Evolutionary conservation across 106 monocot species (phyloP), one percentile per base, ranked within the genome.

Genomic region (Narthecium ossifragum): DNA sequence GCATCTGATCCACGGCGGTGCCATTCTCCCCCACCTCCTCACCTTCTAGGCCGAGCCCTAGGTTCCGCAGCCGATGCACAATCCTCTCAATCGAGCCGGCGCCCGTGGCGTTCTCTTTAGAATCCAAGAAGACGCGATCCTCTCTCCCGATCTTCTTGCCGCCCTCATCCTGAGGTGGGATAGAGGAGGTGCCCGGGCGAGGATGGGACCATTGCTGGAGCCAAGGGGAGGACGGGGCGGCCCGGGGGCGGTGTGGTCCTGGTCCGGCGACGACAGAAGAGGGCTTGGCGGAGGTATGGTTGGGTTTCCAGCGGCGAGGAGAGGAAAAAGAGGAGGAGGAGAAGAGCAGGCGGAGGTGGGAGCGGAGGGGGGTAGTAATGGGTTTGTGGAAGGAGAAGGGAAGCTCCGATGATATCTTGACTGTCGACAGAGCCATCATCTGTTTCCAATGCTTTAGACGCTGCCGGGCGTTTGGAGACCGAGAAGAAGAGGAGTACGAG

Each of bases 51-150:
- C 49, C 80, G 31, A 96, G 54, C 9, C 80, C 86, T 2, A 94
- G 70, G 63, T 67, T 96, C 1, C 96, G 90, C 7, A 96, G 73
- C 3, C 96, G 80, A 51, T 90, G 80, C 20, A 96, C 90, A 48
- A 96, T 96, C 59, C 90, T 54, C 57, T 87, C 96, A 22, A 96
- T 81, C 47, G 94, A 70, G 26, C 73, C 61, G 18, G 46, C 51
- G 23, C 59, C 24, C 3, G 46, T 55, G 17, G 10, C 29, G 7
- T 58, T n/a, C n/a, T n/a, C n/a, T n/a, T n/a, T 10, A 8, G 24
- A 34, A 21, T 59, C 63, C 31, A 51, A 30, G 36, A 47, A 38
- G 32, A 2, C 49, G 22, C 60, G 20, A 2, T 27, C 65, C 9
- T 13, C 50, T 8, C 20, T 31, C 8, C 2, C 4, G 46, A 55